phyloP scores from a whole-genome alignment of 371 early-diverging fungal species.

The Mucor irregularis region DNA sequence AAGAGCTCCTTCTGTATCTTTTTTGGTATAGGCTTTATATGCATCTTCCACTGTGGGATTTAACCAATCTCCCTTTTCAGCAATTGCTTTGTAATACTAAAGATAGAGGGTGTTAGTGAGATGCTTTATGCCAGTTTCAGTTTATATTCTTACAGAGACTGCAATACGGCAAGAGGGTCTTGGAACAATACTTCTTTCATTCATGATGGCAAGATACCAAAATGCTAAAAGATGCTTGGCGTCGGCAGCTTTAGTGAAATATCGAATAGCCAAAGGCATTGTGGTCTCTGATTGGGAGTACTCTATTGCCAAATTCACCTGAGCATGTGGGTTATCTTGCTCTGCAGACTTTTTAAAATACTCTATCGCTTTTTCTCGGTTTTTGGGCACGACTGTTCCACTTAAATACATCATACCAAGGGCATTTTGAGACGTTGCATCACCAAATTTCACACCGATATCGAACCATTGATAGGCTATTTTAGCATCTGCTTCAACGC shows the following conservation, averaged over 20 bases:
- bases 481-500: slow-evolving; percentile 57
- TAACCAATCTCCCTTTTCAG: slow-evolving; percentile 85
- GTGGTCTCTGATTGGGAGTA: slow-evolving; percentile 34
- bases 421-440: slow-evolving; percentile 66
- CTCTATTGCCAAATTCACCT: slow-evolving; percentile 56
- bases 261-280: slow-evolving; percentile 31
- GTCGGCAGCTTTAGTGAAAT: slow-evolving; percentile 50
- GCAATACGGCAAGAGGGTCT: slow-evolving; percentile 53
- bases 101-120: too few relatives aligned
- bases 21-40: slow-evolving; percentile 51
- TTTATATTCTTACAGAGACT: slow-evolving; percentile 53
- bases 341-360: slow-evolving; percentile 67
- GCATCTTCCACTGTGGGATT: slow-evolving; percentile 66
- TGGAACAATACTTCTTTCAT: slow-evolving; percentile 45
- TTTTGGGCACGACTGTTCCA: slow-evolving; percentile 60
- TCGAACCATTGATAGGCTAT: slow-evolving; percentile 79
- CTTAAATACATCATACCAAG: slow-evolving; percentile 84
- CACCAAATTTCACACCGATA: slow-evolving; percentile 62
- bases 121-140: too few relatives aligned
- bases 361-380: slow-evolving; percentile 53
- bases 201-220: slow-evolving; percentile 74
- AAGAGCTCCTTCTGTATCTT: slow-evolving; percentile 59
- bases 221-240: slow-evolving; percentile 71
- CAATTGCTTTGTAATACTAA: slow-evolving; percentile 79
- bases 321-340: slow-evolving; percentile 58